A percentile compares a stretch with the other conserved stretches of the same genome.
phyloP scores from a whole-genome alignment of 441 rosid genomes.

The Adansonia gregorii region DNA sequence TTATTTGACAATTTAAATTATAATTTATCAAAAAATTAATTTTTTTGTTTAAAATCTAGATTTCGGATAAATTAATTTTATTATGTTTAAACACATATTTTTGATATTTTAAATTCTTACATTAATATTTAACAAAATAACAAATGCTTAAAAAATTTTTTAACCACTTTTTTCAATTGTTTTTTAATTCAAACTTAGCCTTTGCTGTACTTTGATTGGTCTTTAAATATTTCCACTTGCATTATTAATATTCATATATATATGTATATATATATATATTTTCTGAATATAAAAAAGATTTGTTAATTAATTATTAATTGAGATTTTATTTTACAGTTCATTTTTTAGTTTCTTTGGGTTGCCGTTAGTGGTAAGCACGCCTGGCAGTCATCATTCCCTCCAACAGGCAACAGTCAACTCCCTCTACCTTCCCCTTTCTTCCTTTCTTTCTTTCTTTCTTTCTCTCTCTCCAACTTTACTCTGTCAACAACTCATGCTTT shows the following conservation, averaged over 20 bases:
- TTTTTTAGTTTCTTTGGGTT: slow-evolving; percentile 29
- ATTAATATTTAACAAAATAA: no score
- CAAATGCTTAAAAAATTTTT: no score
- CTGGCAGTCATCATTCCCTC: slow-evolving; percentile 88
- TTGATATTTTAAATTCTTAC: no score
- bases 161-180: no score
- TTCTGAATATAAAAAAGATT: no score
- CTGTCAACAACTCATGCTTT: not conserved
- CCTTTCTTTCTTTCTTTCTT: slow-evolving; percentile 27
- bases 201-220: not conserved
- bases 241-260: not conserved
- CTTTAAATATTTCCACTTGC: not conserved
- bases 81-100: no score
- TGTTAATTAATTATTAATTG: not conserved
- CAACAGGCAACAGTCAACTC: slow-evolving; percentile 29
- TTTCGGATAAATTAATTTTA: no score
- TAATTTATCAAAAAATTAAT: no score
- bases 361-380: slow-evolving; percentile 92
- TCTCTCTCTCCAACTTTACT: slow-evolving; percentile 30
- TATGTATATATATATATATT: no score
- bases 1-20: no score
- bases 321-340: slow-evolving; percentile 36
- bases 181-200: no score
- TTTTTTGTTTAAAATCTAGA: no score
- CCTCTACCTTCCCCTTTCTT: not conserved